Base-by-base conservation (phyloP, 805 yeast species). In the Blastobotrys robertii region DNA sequence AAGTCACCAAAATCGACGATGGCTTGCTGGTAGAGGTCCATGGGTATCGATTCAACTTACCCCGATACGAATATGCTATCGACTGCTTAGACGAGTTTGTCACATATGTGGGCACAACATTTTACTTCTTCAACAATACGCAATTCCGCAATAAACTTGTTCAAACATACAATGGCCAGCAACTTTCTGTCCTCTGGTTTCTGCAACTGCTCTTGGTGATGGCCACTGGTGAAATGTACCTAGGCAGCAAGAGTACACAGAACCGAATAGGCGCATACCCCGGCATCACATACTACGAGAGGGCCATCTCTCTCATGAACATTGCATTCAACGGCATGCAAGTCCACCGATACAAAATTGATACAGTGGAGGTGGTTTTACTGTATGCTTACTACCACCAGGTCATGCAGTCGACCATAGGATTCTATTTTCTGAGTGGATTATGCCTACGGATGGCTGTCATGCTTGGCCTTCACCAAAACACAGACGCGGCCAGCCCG, bases 181-280 rank as follows among this genome's bases (percentile, higher is more conserved):
- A 31, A 8, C 13, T 34, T 1, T 44, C 43, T 6, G 39, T 51
- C 3, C 34, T 51, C 10, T 44, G 43, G 43, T 42, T 44, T 22
- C 37, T 50, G 11, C 44, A 46, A 12, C 22, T 50, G 25, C 38
- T 53, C 11, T 34, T 52, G 19, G 45, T 53, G 10, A 37, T 48
- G 1, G 57, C 53, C 13, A 37, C 52, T 15, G 57, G 57, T 3
- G 52, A 52, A 34, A 44, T 52, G 50, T 52, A 53, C 29, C 45
- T 49, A 1, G 37, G 43, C 25, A 19, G 29, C 32, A 35, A 28
- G 15, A 30, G 29, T 9, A 32, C n/a, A 39, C 31, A 13, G n/a
- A 8, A 15, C 16, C 19, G 15, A 30, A 16, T n/a, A 37, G 22
- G 12, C 11, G 14, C 37, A 36, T 34, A 48, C 34, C 53, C 56